Percentiles rank a stretch among this genome's conserved stretches.
These are phyloP conservation scores for Pholiota adiposa DNA, from an alignment of 1,284 basidiomycete species.

Conservation along the genomic window DNA sequence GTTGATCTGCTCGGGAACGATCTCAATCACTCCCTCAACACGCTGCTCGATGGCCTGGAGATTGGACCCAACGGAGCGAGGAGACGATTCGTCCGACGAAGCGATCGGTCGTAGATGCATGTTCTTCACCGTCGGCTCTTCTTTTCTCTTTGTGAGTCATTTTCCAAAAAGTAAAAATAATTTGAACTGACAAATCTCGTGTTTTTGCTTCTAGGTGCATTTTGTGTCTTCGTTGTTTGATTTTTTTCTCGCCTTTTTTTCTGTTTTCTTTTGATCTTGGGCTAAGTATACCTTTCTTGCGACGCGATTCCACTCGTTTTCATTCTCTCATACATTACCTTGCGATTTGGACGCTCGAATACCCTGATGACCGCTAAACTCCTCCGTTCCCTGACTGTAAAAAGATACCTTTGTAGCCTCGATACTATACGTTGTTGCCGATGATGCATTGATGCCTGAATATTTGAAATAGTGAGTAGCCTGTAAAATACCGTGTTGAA, in stretches of 20 bases:
- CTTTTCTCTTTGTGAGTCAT: neutral
- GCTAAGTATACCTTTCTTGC: constrained; percentile 8
- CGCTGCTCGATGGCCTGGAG: constrained; percentile 13
- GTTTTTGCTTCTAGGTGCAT: neutral
- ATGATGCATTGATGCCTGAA: neutral
- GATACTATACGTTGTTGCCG: neutral
- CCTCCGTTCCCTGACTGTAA: neutral
- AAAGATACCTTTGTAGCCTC: neutral
- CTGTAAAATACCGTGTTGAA: neutral
- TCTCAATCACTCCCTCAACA: constrained; percentile 15
- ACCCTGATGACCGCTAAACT: constrained; percentile 2
- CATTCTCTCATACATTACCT: neutral
- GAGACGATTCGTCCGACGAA: neutral
- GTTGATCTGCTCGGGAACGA: constrained; percentile 16
- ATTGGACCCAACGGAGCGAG: constrained; percentile 19
- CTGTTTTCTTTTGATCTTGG: constrained; percentile 2
- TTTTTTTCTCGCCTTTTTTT: neutral
- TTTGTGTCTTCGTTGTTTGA: neutral
- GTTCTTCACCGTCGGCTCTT: neutral
- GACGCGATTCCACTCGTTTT: constrained; percentile 11
- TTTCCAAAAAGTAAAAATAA: neutral
- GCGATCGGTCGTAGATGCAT: neutral
- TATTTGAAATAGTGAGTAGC: no score
- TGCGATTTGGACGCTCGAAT: constrained; percentile 9
- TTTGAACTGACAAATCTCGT: neutral